These are phyloP conservation scores for Sarocladium oryzae DNA, from an alignment of 2,329 filamentous ascomycete genomes.

Conservation along the genomic window DNA sequence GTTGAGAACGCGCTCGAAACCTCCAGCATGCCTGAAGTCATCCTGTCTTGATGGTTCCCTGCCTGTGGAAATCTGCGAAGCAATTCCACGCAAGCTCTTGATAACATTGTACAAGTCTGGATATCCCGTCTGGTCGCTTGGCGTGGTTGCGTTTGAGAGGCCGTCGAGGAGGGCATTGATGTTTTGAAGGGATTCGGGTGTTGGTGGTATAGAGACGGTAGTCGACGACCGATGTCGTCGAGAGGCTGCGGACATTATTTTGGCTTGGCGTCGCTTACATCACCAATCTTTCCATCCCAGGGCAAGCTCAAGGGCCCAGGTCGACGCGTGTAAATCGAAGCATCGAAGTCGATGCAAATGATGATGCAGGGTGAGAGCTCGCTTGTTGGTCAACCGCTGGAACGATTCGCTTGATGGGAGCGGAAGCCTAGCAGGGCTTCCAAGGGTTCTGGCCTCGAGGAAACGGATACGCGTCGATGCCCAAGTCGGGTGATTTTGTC, in stretches of 20 bases:
- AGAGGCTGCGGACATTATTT: conserved; percentile 44
- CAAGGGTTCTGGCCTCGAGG: too few species aligned
- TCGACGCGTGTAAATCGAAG: conserved; percentile 22
- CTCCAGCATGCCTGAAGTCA: conserved; percentile 73
- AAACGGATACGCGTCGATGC: too few species aligned
- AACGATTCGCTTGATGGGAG: too few species aligned
- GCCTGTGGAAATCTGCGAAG: conserved; percentile 50
- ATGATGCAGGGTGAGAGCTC: not conserved
- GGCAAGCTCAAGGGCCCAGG: conserved; percentile 33
- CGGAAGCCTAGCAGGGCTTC: too few species aligned
- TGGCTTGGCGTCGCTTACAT: conserved; percentile 4
- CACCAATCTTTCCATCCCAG: conserved; percentile 16
- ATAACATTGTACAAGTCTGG: conserved; percentile 42
- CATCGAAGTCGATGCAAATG: conserved; percentile 25
- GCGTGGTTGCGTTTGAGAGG: conserved; percentile 28
- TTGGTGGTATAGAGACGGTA: conserved; percentile 49
- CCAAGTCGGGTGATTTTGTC: too few species aligned
- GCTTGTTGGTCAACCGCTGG: not conserved
- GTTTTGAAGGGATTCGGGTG: conserved; percentile 55
- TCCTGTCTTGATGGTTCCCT: conserved; percentile 52
- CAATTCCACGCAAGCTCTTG: conserved; percentile 56
- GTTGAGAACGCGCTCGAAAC: conserved; percentile 68
- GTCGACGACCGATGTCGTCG: conserved; percentile 60
- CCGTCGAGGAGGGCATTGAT: conserved; percentile 48
- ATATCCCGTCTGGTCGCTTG: conserved; percentile 31